phyloP scores from a whole-genome alignment of 257 asterid genomes.

The Salvia rosmarinus region DNA sequence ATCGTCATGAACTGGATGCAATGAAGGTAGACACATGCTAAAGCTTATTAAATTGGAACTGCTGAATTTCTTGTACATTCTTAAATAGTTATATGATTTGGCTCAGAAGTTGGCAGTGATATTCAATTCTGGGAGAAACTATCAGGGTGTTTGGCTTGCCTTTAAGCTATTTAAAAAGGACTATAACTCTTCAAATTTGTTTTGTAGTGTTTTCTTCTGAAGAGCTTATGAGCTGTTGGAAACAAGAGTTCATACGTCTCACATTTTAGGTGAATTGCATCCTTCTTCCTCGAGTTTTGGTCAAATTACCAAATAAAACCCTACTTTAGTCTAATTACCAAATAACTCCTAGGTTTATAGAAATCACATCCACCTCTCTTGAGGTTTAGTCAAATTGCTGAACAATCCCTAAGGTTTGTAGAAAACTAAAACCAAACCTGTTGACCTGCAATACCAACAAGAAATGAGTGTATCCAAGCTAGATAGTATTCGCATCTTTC shows the following conservation, averaged over 20 bases:
- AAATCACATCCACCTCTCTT: too few species aligned
- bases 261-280: background rate
- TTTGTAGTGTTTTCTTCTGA: background rate
- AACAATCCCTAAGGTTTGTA: too few species aligned
- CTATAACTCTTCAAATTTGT: background rate
- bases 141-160: background rate
- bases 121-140: background rate
- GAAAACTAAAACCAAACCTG: too few species aligned
- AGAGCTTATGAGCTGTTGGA: background rate
- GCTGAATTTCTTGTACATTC: slow-evolving; percentile 20
- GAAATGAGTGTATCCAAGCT: too few species aligned
- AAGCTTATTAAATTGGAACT: background rate
- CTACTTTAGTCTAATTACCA: background rate
- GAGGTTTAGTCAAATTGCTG: too few species aligned
- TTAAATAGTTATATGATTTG: slow-evolving; percentile 3
- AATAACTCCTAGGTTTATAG: too few species aligned
- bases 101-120: background rate
- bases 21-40: slow-evolving; percentile 66
- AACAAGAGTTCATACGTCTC: background rate
- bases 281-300: background rate
- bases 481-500: too few species aligned
- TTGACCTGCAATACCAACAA: too few species aligned
- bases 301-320: background rate
- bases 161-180: background rate
- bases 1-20: slow-evolving; percentile 81